These are phyloP conservation scores for Patellifolia procumbens DNA, from an alignment of 179 eudicot species.

Conservation along the genomic window DNA sequence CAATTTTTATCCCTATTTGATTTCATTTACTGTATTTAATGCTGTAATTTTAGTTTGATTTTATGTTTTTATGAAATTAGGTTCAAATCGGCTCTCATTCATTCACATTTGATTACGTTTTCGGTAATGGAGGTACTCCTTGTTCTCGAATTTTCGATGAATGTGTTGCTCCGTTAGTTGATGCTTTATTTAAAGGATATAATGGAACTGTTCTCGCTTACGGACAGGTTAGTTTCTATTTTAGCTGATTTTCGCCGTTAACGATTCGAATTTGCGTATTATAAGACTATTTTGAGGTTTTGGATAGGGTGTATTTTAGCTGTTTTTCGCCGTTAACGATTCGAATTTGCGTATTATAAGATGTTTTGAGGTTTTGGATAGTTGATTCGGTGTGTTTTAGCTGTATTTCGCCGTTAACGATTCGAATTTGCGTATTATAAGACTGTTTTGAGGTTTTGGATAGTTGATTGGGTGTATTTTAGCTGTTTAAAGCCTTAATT, in stretches of 20 bases:
- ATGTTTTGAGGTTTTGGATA: too few relatives aligned
- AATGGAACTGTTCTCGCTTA: conserved; percentile 94
- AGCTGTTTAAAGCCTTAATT: too few relatives aligned
- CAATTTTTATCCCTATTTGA: not conserved
- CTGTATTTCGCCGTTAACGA: too few relatives aligned
- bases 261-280: not conserved
- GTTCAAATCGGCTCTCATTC: conserved; percentile 90
- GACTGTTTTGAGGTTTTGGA: not conserved
- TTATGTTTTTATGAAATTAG: conserved; percentile 33
- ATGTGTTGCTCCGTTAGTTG: conserved; percentile 77
- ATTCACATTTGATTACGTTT: conserved; percentile 80
- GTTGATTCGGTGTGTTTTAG: too few relatives aligned
- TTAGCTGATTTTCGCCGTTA: not conserved
- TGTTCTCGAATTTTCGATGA: conserved; percentile 59
- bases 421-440: not conserved
- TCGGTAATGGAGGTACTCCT: conserved; percentile 62
- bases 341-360: too few relatives aligned
- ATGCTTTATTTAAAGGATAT: conserved; percentile 76
- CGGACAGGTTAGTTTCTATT: conserved; percentile 67
- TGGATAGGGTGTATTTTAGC: too few relatives aligned
- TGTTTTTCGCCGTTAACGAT: too few relatives aligned
- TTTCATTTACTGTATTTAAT: not conserved
- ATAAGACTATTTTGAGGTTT: not conserved
- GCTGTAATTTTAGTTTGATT: not conserved
- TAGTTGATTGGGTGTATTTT: not conserved